Evolutionary conservation across 2,329 filamentous ascomycete genomes (phyloP).

Genomic region (Sphaerulina musiva): DNA sequence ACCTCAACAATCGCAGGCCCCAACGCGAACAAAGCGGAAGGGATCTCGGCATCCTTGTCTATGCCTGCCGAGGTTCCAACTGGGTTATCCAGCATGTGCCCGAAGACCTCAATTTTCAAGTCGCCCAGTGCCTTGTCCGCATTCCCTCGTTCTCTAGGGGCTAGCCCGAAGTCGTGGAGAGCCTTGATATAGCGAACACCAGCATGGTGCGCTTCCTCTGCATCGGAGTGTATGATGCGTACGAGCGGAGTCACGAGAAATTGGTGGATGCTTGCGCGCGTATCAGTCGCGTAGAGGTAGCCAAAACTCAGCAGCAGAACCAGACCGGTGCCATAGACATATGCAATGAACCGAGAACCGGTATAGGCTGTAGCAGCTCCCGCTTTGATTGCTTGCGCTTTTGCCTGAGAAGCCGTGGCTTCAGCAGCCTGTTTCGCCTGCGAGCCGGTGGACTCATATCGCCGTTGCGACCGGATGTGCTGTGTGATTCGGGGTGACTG

Average conservation of each 20-base stretch:
- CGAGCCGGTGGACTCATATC: conserved; percentile 15
- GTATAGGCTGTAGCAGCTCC: conserved; percentile 32
- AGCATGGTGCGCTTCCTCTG: conserved; percentile 85
- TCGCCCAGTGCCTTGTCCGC: conserved; percentile 47
- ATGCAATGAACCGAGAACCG: conserved; percentile 43
- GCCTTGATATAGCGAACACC: conserved; percentile 65
- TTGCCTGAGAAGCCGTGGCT: conserved; percentile 2
- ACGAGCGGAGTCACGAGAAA: conserved; percentile 55
- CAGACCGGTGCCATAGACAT: conserved; percentile 50
- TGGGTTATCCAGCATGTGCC: conserved; percentile 70
- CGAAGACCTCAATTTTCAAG: conserved; percentile 64
- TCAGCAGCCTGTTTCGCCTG: conserved; percentile 3
- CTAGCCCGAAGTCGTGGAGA: conserved; percentile 66
- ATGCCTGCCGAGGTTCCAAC: conserved; percentile 92
- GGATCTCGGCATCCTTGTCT: conserved; percentile 88
- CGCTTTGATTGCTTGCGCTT: conserved; percentile 27
- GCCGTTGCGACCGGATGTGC: conserved; percentile 9
- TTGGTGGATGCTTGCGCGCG: conserved; percentile 48
- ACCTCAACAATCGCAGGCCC: conserved; percentile 87
- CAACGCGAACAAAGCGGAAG: conserved; percentile 74
- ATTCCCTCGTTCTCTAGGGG: conserved; percentile 74
- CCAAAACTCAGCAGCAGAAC: conserved; percentile 42
- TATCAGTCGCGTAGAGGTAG: conserved; percentile 50
- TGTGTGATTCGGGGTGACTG: conserved; percentile 9
- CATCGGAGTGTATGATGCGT: conserved; percentile 62